phyloP scores from a whole-genome alignment of 1,139 yeast genomes.

The Taphrina deformans region DNA sequence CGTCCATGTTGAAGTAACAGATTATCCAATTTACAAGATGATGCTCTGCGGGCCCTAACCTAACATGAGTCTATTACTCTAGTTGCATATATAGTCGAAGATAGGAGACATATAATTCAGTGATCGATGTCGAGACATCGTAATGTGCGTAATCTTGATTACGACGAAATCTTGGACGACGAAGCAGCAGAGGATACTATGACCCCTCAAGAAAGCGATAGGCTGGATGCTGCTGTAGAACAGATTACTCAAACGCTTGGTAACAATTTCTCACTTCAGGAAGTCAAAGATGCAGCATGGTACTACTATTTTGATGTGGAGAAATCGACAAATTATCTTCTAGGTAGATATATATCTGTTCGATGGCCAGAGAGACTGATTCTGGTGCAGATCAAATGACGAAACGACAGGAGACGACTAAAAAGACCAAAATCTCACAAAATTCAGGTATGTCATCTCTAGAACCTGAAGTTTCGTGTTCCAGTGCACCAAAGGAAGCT shows the following conservation, averaged over 20 bases:
- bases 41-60: too few relatives aligned
- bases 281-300: slow-evolving; percentile 62
- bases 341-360: slow-evolving; percentile 41
- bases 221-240: slow-evolving; percentile 28
- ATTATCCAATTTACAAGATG: too few relatives aligned
- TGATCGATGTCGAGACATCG: slow-evolving; percentile 34
- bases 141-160: slow-evolving; percentile 34
- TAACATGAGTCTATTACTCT: too few relatives aligned
- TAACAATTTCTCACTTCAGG: slow-evolving; percentile 23
- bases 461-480: not conserved
- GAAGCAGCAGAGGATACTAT: slow-evolving; percentile 12
- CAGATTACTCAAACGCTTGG: slow-evolving; percentile 27
- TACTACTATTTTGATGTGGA: slow-evolving; percentile 60
- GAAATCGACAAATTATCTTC: slow-evolving; percentile 57
- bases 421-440: slow-evolving; percentile 35
- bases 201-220: slow-evolving; percentile 16
- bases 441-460: slow-evolving; percentile 37
- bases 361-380: not conserved
- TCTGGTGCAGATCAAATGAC: slow-evolving; percentile 15
- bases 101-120: not conserved
- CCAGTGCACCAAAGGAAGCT: not conserved
- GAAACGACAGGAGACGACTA: slow-evolving; percentile 34
- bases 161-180: slow-evolving; percentile 31
- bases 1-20: too few relatives aligned
- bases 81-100: too few relatives aligned